Base-by-base conservation (phyloP, 306 rosid genomes). In the Myrica gale region DNA sequence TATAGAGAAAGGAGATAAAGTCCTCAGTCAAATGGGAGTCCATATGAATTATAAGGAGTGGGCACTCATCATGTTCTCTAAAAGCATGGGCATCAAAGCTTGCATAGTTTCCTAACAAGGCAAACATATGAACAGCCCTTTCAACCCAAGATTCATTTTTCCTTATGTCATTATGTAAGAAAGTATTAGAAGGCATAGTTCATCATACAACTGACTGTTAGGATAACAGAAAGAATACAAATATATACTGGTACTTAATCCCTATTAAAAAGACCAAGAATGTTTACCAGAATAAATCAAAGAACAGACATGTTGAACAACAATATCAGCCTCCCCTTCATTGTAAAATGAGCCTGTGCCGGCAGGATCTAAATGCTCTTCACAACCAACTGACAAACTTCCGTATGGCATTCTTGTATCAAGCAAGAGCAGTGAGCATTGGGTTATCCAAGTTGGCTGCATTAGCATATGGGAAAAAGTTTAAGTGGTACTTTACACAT, bases 331-430 rank as follows among this genome's bases (percentile, higher is more conserved):
- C 83, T 91, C 97, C 69, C 97, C 97, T 88, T 91, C 89, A 69
- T 91, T 91, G 78, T 86, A 89, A 39, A 91, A 74, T 11, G 95
- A 91, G 77, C 97, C 95, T 16, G 97, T 89, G 79, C 97, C 97
- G 21, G 97, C 89, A 51, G 90, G 97, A 75, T 91, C 97, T 71
- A 91, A 80, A 86, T 84, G 79, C 84, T 91, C 97, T 86, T 82
- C 92, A 9, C 92, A 91, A 66, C 97, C 97, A 78, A 86, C 76
- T 17, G 95, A 89, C 79, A 91, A 76, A 83, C 91, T 91, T 79
- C 94, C 97, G 63, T 88, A 88, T 26, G 97, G 90, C 97, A 88
- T 83, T 85, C 97, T 85, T 39, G 97, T 91, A 84, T 91, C 97
- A 3, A 91, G 92, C 87, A 91, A 82, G 74, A 91, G 81, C 76